Percentiles rank a stretch among this genome's conserved stretches.
phyloP scores from a whole-genome alignment of 352 stramenopile genomes.

The Globisporangium lucens region DNA sequence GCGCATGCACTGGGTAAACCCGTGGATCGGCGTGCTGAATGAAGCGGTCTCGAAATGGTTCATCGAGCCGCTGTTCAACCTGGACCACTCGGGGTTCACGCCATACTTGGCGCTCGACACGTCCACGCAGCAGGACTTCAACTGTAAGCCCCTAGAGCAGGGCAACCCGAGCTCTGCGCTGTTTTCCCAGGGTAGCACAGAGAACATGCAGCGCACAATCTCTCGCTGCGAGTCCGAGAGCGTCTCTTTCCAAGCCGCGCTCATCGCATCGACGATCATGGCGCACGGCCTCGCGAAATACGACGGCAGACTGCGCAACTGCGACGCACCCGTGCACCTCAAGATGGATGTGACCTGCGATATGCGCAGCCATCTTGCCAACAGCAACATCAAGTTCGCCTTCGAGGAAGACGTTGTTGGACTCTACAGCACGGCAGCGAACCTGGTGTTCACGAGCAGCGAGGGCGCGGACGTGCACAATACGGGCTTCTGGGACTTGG shows the following conservation, averaged over 20 bases:
- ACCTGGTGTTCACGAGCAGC: slow-evolving; percentile 51
- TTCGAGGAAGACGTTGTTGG: slow-evolving; percentile 31
- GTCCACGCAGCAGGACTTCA: slow-evolving; percentile 43
- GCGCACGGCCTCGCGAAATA: slow-evolving; percentile 41
- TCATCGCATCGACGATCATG: slow-evolving; percentile 40
- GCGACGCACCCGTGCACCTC: slow-evolving; percentile 29
- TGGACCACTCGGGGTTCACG: slow-evolving; percentile 47
- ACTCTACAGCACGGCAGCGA: slow-evolving; percentile 40
- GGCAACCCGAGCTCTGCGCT: slow-evolving; percentile 47
- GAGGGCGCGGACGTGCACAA: slow-evolving; percentile 33
- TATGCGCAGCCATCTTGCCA: slow-evolving; percentile 31
- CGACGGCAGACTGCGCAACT: slow-evolving; percentile 26
- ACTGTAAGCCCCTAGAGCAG: slow-evolving; percentile 20
- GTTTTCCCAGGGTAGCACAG: slow-evolving; percentile 37
- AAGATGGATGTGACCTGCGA: slow-evolving; percentile 51
- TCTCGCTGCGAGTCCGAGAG: slow-evolving; percentile 33
- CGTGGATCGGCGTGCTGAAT: slow-evolving; percentile 42
- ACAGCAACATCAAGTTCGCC: slow-evolving; percentile 11
- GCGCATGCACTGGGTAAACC: slow-evolving; percentile 51
- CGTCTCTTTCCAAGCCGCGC: slow-evolving; percentile 42
- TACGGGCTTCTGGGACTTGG: slow-evolving; percentile 51
- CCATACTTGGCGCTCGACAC: slow-evolving; percentile 37
- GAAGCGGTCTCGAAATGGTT: slow-evolving; percentile 65
- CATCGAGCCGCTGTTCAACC: slow-evolving; percentile 55
- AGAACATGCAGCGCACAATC: slow-evolving; percentile 40